Conservation (phyloP, 2,329 filamentous ascomycete species). For the Alternaria sp. region DNA sequence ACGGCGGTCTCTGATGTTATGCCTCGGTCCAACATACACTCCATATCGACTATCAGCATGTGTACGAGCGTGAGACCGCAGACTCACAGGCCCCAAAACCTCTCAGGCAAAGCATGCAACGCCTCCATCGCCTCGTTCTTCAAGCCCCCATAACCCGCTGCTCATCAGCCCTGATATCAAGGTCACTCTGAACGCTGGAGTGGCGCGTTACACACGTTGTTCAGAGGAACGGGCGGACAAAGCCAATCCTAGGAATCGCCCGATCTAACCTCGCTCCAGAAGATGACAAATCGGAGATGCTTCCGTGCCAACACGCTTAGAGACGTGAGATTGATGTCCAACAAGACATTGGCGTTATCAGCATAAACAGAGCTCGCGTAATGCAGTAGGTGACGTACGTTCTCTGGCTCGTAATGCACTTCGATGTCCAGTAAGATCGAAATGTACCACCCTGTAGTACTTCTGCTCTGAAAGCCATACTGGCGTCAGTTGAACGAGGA, state of each 20-base stretch:
- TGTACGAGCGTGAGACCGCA: not conserved
- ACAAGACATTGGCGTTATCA: not conserved
- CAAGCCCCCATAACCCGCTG: not conserved
- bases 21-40: not conserved
- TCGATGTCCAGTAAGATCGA: not conserved
- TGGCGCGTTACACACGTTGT: too few species aligned
- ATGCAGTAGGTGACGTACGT: not conserved
- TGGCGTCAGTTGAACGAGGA: not conserved
- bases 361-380: not conserved
- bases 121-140: not conserved
- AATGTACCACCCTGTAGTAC: not conserved
- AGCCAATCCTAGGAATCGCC: not conserved
- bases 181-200: not conserved
- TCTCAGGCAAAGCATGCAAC: not conserved
- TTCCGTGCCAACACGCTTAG: not conserved
- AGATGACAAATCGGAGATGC: not conserved
- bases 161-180: not conserved
- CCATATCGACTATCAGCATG: not conserved
- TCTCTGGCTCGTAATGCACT: not conserved
- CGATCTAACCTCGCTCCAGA: not conserved
- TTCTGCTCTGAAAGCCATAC: not conserved
- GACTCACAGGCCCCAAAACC: not conserved
- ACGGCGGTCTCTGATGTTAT: conserved; percentile 74
- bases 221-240: not conserved
- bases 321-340: not conserved